These are phyloP conservation scores for Lanmaoa rubissima DNA, from an alignment of 768 basidiomycete genomes.

Conservation along the genomic window DNA sequence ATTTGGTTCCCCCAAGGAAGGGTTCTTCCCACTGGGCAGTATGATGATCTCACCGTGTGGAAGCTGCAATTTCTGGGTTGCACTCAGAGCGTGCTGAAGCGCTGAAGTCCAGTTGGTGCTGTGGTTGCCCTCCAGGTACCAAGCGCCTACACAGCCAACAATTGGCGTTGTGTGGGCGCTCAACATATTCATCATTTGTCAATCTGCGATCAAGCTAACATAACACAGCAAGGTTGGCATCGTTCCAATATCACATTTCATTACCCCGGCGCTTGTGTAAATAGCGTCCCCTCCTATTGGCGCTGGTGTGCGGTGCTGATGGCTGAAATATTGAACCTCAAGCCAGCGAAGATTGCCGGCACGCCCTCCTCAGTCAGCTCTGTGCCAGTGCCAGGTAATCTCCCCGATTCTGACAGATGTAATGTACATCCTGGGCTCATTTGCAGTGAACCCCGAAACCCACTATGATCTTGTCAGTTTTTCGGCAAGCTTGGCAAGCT, in stretches of 20 bases:
- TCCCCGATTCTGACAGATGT: not conserved
- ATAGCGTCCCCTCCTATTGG: not conserved
- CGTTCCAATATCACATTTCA: not conserved
- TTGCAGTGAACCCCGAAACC: not conserved
- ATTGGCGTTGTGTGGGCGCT: not conserved
- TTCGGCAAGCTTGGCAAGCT: not conserved
- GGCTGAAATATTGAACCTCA: no score
- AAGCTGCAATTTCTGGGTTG: not conserved
- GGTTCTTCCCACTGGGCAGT: not conserved
- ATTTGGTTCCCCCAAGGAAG: no score
- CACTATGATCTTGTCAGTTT: not conserved
- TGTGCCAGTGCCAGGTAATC: no score
- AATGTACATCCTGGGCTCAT: no score
- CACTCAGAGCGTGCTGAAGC: not conserved
- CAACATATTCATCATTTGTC: not conserved
- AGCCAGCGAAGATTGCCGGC: no score
- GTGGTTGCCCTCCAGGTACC: constrained; percentile 3
- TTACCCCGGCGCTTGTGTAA: not conserved
- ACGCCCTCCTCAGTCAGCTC: not conserved
- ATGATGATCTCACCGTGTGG: not conserved
- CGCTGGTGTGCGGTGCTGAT: not conserved
- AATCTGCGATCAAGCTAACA: not conserved
- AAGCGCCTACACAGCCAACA: constrained; percentile 2
- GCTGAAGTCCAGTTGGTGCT: not conserved
- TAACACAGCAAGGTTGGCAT: constrained; percentile 14